phyloP scores from a whole-genome alignment of 352 stramenopile genomes.

The Globisporangium recalcitrans region DNA sequence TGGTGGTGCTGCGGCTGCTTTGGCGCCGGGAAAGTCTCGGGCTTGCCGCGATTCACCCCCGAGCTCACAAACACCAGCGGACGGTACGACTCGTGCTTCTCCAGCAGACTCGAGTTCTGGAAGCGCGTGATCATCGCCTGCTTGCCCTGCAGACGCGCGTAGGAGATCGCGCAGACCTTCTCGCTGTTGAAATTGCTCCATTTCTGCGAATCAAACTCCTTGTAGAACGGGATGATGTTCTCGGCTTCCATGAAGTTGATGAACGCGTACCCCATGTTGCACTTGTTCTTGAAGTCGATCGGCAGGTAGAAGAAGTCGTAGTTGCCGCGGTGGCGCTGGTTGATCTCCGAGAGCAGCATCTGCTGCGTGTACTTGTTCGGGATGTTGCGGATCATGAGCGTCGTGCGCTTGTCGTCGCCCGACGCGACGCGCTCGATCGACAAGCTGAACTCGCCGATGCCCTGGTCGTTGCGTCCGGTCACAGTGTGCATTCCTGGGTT shows the following conservation, averaged over 20 bases:
- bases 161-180: slow-evolving; percentile 98
- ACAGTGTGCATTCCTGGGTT: slow-evolving; percentile 7
- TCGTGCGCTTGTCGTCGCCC: slow-evolving; percentile 94
- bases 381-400: slow-evolving; percentile 99
- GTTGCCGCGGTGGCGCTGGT: slow-evolving; percentile 87
- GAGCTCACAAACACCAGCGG: slow-evolving; percentile 88
- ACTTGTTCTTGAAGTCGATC: slow-evolving; percentile 99
- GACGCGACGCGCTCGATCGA: slow-evolving; percentile 66
- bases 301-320: slow-evolving; percentile 99
- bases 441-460: slow-evolving; percentile 70
- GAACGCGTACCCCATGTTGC: slow-evolving; percentile 99
- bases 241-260: slow-evolving; percentile 97
- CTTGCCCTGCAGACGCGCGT: slow-evolving; percentile 96
- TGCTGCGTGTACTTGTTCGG: slow-evolving; percentile 99
- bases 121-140: slow-evolving; percentile 97
- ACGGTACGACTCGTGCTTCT: slow-evolving; percentile 91
- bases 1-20: slow-evolving; percentile 39
- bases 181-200: slow-evolving; percentile 99
- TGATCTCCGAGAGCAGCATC: slow-evolving; percentile 98
- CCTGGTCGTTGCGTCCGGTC: slow-evolving; percentile 57
- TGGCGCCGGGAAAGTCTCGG: slow-evolving; percentile 59
- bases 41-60: slow-evolving; percentile 58
- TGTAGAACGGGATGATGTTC: slow-evolving; percentile 73
- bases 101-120: slow-evolving; percentile 95
- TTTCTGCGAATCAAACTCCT: slow-evolving; percentile 80